These are phyloP conservation scores for Heracleum sosnowskyi DNA, from an alignment of 129 eudicot species.

Conservation along the genomic window DNA sequence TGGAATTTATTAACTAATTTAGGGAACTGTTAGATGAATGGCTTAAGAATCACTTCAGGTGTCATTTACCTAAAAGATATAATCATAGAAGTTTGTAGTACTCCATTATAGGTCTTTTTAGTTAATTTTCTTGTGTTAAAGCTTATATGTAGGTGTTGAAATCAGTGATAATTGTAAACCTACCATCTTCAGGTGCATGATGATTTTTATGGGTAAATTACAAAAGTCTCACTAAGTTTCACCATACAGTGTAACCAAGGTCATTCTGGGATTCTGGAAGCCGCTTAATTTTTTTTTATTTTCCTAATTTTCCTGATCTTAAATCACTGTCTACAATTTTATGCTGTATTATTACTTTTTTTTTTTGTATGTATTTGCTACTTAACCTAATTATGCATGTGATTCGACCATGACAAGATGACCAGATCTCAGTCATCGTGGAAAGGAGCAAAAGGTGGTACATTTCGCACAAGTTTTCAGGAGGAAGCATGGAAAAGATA, in stretches of 20 bases:
- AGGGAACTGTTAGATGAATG: not conserved
- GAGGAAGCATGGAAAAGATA: slow-evolving; percentile 83
- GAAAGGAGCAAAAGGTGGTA: slow-evolving; percentile 50
- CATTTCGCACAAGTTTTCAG: slow-evolving; percentile 59
- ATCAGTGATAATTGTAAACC: not conserved
- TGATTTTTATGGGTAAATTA: not conserved
- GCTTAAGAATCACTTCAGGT: not conserved
- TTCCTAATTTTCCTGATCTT: not conserved
- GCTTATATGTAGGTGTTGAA: not conserved
- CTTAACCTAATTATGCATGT: slow-evolving; percentile 9
- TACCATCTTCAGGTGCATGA: not conserved
- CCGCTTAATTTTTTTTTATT: not conserved
- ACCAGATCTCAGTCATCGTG: slow-evolving; percentile 57
- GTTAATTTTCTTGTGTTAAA: not conserved
- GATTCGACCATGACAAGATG: slow-evolving; percentile 29
- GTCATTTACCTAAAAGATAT: not conserved
- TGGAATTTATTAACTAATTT: not conserved
- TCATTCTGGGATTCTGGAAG: not conserved
- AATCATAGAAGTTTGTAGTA: not conserved
- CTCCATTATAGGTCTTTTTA: not conserved
- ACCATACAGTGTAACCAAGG: not conserved
- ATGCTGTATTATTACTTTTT: not conserved
- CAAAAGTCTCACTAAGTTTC: not conserved
- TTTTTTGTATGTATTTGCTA: not conserved
- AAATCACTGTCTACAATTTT: not conserved